Evolutionary conservation across 208 protist species (phyloP), one percentile per base, ranked within the genome.

Genomic region (Naegleria gruberi): DNA sequence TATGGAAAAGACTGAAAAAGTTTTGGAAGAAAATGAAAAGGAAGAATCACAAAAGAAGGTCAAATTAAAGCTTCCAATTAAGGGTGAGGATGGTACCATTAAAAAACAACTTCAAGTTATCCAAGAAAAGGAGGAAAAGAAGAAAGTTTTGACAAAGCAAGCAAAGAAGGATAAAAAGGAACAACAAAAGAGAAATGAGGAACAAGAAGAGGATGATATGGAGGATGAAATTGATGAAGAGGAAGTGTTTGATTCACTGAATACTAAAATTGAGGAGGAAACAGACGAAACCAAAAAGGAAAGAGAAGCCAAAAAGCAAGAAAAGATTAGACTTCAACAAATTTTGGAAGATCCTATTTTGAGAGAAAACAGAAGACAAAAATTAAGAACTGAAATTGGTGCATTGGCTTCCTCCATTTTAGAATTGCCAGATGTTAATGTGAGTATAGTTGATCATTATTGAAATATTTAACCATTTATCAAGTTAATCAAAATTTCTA

Each of bases 191-290:
- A 65, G 47, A 89, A 84, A 91, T 8, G 40, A 90, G 0, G 89
- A 91, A 89, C 8, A 90, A 37, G 82, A 42, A 82, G 88, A 91
- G n/a, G 26, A 89, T 15, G 51, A 91, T 42, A 23, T 42, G 3
- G 89, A 82, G 6, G 46, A 89, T 90, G 82, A 89, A 90, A 10
- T 82, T 42, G 84, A 91, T 55, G 47, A 88, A 90, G 89, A 90
- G 10, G 51, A 65, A 65, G 12, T 65, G 15, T 65, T 65, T 65
- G 88, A 90, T n/a, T 37, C 17, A 8, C 30, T 65, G 0, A 6
- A 90, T 55, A n/a, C 26, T 37, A 30, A n/a, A 90, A 41, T 90
- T 37, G 88, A 90, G n/a, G 51, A 89, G 82, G 40, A 89, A 90
- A 37, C 77, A 42, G 88, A 91, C 0, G 30, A 42, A 91, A 82